phyloP scores from a whole-genome alignment of 2,329 filamentous ascomycete species.

The Cladosporium sp. region DNA sequence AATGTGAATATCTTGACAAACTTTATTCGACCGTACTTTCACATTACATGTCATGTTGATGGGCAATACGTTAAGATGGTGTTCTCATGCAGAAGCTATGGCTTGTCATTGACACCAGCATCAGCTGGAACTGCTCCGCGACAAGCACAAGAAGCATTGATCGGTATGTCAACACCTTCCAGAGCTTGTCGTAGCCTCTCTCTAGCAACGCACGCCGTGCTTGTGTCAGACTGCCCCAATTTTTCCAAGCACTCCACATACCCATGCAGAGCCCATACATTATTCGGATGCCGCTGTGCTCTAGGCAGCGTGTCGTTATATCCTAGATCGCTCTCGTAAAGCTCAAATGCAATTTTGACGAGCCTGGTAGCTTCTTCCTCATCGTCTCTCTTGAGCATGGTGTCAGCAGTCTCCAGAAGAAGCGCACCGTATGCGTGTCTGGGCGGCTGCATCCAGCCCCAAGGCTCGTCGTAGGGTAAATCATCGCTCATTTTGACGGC shows the following conservation, averaged over 20 bases:
- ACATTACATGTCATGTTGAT: too few relatives aligned
- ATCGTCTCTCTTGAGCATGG: background rate
- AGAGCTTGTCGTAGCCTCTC: too few relatives aligned
- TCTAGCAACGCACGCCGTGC: too few relatives aligned
- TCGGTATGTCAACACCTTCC: too few relatives aligned
- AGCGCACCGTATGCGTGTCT: conserved; percentile 66
- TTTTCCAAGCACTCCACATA: conserved; percentile 68
- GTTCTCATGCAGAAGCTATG: too few relatives aligned
- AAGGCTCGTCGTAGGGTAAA: conserved; percentile 67
- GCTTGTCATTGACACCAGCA: too few relatives aligned
- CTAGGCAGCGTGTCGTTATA: conserved; percentile 49
- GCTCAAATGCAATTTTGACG: conserved; percentile 34
- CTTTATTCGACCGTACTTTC: too few relatives aligned
- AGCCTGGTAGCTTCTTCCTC: conserved; percentile 35
- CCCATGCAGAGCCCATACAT: conserved; percentile 72
- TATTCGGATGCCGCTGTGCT: conserved; percentile 63
- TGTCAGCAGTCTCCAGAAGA: conserved; percentile 55
- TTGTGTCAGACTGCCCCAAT: background rate
- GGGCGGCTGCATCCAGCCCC: conserved; percentile 73
- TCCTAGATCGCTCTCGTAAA: conserved; percentile 39
- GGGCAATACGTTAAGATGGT: too few relatives aligned
- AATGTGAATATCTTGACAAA: conserved; percentile 1
- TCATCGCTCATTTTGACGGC: conserved; percentile 57
- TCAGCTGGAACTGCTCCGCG: background rate
- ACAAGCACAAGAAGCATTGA: too few relatives aligned